Percentiles rank a stretch among this genome's conserved stretches.
Conservation (phyloP, 768 basidiomycete species). For the Tricholoma saponaceum region DNA sequence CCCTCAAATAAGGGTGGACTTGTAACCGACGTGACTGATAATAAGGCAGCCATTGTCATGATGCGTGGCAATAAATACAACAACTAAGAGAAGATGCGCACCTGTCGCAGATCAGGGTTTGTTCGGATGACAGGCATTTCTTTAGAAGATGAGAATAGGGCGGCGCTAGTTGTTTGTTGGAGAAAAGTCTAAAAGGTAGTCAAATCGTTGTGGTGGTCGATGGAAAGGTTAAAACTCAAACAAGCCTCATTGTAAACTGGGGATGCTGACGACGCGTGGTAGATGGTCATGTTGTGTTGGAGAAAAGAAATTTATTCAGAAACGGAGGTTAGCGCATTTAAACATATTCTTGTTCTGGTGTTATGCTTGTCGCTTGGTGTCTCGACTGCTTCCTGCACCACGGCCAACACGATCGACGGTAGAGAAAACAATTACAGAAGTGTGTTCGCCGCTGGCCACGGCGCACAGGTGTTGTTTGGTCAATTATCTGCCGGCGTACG, state of each 20-base stretch:
- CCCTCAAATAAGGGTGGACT: background rate
- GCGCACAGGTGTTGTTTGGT: background rate
- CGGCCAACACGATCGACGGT: background rate
- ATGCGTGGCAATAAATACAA: background rate
- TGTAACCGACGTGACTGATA: background rate
- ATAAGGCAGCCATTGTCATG: background rate
- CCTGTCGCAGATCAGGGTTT: background rate
- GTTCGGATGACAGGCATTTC: background rate
- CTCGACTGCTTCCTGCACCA: background rate
- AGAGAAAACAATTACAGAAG: background rate
- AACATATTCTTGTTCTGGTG: background rate
- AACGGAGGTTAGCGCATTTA: background rate
- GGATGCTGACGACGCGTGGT: background rate
- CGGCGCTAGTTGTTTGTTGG: background rate
- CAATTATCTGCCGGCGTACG: background rate
- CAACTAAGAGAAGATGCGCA: background rate
- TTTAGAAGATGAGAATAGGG: background rate
- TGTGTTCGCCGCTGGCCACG: background rate
- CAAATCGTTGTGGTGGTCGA: background rate
- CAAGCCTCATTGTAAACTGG: background rate
- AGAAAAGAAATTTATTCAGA: background rate
- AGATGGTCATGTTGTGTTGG: background rate
- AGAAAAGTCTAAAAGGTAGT: background rate
- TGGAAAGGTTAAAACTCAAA: background rate
- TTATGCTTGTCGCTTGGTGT: background rate